Evolutionary conservation across 192 early-diverging fungal genomes (phyloP).

Genomic region (Pilobolus umbonatus): DNA sequence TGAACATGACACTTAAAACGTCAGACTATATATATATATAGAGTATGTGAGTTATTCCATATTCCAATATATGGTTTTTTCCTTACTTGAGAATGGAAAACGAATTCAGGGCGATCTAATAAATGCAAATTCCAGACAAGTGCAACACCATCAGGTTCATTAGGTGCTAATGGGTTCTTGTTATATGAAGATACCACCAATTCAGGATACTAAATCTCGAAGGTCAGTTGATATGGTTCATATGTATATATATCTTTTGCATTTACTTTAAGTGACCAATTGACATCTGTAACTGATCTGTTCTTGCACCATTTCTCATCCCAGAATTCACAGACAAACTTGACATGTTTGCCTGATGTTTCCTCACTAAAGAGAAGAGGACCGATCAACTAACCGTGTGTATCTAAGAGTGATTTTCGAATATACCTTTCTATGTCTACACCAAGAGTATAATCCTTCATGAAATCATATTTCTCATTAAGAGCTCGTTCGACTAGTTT

Average conservation of each 20-base stretch:
- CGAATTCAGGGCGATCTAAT: constrained; percentile 87
- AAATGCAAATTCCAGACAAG: constrained; percentile 92
- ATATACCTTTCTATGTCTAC: constrained; percentile 49
- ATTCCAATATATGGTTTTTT: not conserved
- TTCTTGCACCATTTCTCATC: constrained; percentile 83
- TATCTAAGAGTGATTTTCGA: not conserved
- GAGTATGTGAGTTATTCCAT: not conserved
- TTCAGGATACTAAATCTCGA: constrained; percentile 67
- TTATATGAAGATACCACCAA: constrained; percentile 87
- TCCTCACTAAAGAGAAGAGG: constrained; percentile 45
- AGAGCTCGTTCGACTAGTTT: constrained; percentile 89
- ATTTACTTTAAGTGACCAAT: constrained; percentile 80
- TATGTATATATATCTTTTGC: not conserved
- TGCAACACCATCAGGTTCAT: constrained; percentile 93
- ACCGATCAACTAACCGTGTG: too few relatives aligned
- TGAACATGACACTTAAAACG: constrained; percentile 83
- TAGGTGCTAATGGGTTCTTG: constrained; percentile 78
- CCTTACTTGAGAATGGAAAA: constrained; percentile 80
- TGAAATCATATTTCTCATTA: constrained; percentile 83
- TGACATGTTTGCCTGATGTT: constrained; percentile 61
- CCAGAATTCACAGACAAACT: constrained; percentile 66
- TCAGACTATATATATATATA: constrained; percentile 55
- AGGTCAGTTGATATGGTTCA: not conserved
- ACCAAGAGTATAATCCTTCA: constrained; percentile 88
- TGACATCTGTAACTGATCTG: constrained; percentile 87